These are phyloP conservation scores for Heracleum sosnowskyi DNA, from an alignment of 129 eudicot species.

Conservation along the genomic window DNA sequence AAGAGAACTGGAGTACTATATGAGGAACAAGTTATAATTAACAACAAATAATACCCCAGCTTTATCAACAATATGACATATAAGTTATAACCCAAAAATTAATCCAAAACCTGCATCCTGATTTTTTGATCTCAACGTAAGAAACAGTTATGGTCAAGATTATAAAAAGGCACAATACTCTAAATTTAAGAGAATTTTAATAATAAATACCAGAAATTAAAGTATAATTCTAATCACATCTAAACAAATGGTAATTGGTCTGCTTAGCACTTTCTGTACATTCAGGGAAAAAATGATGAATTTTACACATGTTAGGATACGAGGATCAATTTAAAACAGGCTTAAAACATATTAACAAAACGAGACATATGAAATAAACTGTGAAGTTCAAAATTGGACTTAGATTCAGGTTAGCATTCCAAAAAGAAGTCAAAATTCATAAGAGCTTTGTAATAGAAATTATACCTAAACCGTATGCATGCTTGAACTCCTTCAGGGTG, in stretches of 20 bases:
- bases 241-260: neutral
- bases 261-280: neutral
- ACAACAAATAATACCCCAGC: neutral
- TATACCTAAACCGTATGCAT: slow-evolving; percentile 69
- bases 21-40: no score
- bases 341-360: neutral
- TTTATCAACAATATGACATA: neutral
- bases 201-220: neutral
- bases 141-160: neutral
- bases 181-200: neutral
- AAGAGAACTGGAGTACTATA: neutral
- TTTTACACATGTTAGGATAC: neutral
- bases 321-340: neutral
- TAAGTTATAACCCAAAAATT: neutral
- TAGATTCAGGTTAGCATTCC: neutral
- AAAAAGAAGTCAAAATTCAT: neutral
- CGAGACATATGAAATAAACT: neutral
- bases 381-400: neutral
- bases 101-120: neutral
- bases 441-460: neutral
- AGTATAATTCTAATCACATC: neutral
- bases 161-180: neutral
- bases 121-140: neutral
- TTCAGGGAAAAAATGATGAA: neutral
- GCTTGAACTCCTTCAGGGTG: slow-evolving; percentile 40